Evolutionary conservation across 2,329 filamentous ascomycete species (phyloP).

Genomic region (Pestalotiopsis fici): DNA sequence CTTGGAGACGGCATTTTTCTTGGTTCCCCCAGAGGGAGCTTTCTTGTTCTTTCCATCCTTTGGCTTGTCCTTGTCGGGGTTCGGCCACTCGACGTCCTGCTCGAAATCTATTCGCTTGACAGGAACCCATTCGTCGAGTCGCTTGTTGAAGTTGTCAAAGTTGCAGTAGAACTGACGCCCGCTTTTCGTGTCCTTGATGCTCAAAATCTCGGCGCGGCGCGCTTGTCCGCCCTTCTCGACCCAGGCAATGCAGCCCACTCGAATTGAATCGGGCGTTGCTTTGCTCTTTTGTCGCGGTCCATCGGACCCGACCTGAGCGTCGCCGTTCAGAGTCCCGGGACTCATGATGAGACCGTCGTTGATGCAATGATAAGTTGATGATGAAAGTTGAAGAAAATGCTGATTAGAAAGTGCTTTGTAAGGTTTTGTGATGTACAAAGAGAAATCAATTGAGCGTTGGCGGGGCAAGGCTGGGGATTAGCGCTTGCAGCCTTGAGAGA

Average conservation of each 20-base stretch:
- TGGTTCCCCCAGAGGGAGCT: conserved; percentile 45
- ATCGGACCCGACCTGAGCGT: conserved; percentile 57
- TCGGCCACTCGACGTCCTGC: conserved; percentile 95
- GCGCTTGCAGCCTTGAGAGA: not conserved
- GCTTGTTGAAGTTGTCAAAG: conserved; percentile 98
- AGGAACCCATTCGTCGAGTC: conserved; percentile 81
- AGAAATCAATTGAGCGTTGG: conserved; percentile 13
- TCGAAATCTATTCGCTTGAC: conserved; percentile 80
- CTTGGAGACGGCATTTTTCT: conserved; percentile 60
- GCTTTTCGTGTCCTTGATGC: conserved; percentile 86
- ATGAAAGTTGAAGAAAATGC: conserved; percentile 33
- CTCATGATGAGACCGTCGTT: conserved; percentile 49
- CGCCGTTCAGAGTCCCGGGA: conserved; percentile 47
- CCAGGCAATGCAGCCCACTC: conserved; percentile 61
- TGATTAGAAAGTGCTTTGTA: not conserved
- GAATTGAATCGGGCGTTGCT: conserved; percentile 81
- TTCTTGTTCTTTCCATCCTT: conserved; percentile 80
- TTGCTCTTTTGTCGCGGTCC: conserved; percentile 70
- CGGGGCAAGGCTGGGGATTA: conserved; percentile 19
- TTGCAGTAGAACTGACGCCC: conserved; percentile 92
- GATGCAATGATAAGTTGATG: conserved; percentile 19
- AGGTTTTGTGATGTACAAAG: not conserved
- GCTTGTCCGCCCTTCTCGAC: conserved; percentile 75
- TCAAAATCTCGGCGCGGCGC: conserved; percentile 94
- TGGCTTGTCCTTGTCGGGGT: conserved; percentile 79